Evolutionary conservation across 768 basidiomycete species (phyloP).

Genomic region (Mycena filopes): DNA sequence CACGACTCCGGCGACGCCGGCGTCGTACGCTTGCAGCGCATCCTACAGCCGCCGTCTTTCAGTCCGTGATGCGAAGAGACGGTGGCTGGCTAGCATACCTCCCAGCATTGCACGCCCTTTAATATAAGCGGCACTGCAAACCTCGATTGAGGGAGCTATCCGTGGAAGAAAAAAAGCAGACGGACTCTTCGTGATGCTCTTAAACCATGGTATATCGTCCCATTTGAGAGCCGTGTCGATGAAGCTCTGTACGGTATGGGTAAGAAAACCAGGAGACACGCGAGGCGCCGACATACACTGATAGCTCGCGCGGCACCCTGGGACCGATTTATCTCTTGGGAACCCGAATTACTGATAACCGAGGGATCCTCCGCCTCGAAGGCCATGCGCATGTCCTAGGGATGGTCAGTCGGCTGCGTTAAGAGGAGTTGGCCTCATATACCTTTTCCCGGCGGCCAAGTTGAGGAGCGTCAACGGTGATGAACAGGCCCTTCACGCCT

Average conservation of each 20-base stretch:
- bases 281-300: conserved; percentile 76
- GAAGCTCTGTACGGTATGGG: conserved; percentile 72
- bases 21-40: conserved; percentile 85
- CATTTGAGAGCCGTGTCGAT: conserved; percentile 93
- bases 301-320: conserved; percentile 97
- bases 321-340: conserved; percentile 75
- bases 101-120: conserved; percentile 92
- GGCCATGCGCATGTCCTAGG: conserved; percentile 91
- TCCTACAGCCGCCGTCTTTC: conserved; percentile 56
- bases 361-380: conserved; percentile 80
- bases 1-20: conserved; percentile 78
- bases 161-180: too few species aligned
- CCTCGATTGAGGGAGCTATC: too few species aligned
- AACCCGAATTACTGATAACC: conserved; percentile 63
- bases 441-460: conserved; percentile 91
- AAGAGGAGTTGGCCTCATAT: too few species aligned
- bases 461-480: conserved; percentile 91
- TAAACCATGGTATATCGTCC: conserved; percentile 87
- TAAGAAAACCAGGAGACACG: too few species aligned
- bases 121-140: conserved; percentile 84
- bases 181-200: conserved; percentile 75
- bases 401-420: too few species aligned
- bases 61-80: background rate
- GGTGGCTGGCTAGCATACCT: conserved; percentile 52
- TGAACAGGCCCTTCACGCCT: conserved; percentile 94